A percentile compares a stretch with the other conserved stretches of the same genome.
phyloP scores from a whole-genome alignment of 495 filamentous ascomycete genomes.

The Xanthoparmelia taractica region DNA sequence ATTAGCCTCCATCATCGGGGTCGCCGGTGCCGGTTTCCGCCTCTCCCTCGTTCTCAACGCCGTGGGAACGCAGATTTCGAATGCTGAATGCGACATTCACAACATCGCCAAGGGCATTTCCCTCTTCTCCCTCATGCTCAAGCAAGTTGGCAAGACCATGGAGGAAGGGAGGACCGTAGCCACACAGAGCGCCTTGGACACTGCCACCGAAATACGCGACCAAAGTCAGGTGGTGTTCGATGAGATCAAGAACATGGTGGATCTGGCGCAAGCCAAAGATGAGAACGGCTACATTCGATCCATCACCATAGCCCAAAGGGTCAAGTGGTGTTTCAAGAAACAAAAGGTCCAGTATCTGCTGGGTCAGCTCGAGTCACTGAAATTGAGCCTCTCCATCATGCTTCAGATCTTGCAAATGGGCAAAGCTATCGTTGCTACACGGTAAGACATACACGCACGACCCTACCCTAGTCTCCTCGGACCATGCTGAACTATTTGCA shows the following conservation, averaged over 20 bases:
- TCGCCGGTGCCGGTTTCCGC: constrained; percentile 39
- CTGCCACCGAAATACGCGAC: constrained; percentile 36
- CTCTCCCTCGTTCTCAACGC: constrained; percentile 41
- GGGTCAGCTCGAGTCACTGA: constrained; percentile 40
- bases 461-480: neutral
- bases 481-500: constrained; percentile 12
- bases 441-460: constrained; percentile 7
- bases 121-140: constrained; percentile 39
- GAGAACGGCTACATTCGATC: constrained; percentile 28
- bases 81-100: constrained; percentile 40
- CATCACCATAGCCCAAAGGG: constrained; percentile 34
- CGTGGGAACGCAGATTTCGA: constrained; percentile 38
- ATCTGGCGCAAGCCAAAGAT: constrained; percentile 33
- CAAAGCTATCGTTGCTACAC: constrained; percentile 23
- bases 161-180: constrained; percentile 28
- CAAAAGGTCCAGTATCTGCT: constrained; percentile 40
- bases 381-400: constrained; percentile 40
- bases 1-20: constrained; percentile 30
- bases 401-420: constrained; percentile 37
- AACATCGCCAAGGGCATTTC: constrained; percentile 41
- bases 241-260: constrained; percentile 41
- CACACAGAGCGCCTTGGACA: constrained; percentile 33
- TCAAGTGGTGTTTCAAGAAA: constrained; percentile 42
- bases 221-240: constrained; percentile 39
- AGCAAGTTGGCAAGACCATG: constrained; percentile 35